Evolutionary conservation across 2,329 filamentous ascomycete genomes (phyloP).

Genomic region (Colletotrichum sp.): DNA sequence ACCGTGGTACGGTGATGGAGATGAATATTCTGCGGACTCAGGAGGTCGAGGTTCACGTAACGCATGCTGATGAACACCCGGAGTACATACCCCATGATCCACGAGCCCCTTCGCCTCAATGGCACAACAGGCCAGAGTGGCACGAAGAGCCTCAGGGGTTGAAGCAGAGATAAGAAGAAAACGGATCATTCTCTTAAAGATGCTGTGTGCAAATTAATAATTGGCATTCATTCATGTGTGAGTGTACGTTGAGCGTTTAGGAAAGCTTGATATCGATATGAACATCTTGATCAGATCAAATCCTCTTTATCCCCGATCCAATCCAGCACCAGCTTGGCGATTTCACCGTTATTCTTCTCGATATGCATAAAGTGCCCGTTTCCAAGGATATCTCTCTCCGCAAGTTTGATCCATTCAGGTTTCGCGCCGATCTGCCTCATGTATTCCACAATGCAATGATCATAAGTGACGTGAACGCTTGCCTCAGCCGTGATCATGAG

Average conservation of each 20-base stretch:
- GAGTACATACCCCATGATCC: neutral
- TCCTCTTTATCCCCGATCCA: slow-evolving; percentile 35
- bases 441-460: slow-evolving; percentile 58
- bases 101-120: neutral
- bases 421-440: slow-evolving; percentile 55
- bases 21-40: slow-evolving; percentile 7
- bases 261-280: neutral
- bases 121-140: slow-evolving; percentile 6
- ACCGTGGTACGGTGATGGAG: neutral
- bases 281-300: neutral
- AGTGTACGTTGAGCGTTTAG: neutral
- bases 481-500: slow-evolving; percentile 57
- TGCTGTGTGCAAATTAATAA: neutral
- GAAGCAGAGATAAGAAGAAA: neutral
- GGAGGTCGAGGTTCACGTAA: neutral
- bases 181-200: neutral
- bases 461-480: slow-evolving; percentile 56
- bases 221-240: neutral
- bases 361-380: slow-evolving; percentile 63
- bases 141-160: neutral
- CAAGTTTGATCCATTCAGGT: slow-evolving; percentile 48
- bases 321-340: slow-evolving; percentile 39
- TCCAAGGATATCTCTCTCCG: slow-evolving; percentile 46
- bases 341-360: slow-evolving; percentile 53
- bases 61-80: neutral